A percentile compares a stretch with the other conserved stretches of the same genome.
These are phyloP conservation scores for Fomitiporia mediterranea DNA, from an alignment of 1,284 basidiomycete species.

Conservation along the genomic window DNA sequence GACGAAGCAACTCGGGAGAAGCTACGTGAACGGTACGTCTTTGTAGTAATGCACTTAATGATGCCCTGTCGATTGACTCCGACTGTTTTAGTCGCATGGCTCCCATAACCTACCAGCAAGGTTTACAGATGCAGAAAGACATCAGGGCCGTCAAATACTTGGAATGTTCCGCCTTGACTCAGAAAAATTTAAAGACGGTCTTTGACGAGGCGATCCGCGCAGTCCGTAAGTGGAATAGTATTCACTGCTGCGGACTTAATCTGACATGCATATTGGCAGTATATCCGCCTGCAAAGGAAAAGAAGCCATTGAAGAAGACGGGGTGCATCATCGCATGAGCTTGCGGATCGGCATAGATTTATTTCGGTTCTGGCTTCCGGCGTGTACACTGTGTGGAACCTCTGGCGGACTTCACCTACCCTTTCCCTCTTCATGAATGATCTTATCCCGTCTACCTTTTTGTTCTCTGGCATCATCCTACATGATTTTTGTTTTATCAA, in stretches of 20 bases:
- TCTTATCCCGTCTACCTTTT: constrained; percentile 7
- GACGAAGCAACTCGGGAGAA: constrained; percentile 90
- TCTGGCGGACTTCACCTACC: not conserved
- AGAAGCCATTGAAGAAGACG: constrained; percentile 39
- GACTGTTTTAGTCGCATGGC: constrained; percentile 73
- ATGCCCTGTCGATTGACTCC: not conserved
- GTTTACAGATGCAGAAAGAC: constrained; percentile 87
- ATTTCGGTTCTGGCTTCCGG: constrained; percentile 1
- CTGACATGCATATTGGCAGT: constrained; percentile 41
- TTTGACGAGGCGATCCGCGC: constrained; percentile 96
- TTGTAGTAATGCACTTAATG: not conserved
- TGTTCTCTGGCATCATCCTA: constrained; percentile 13
- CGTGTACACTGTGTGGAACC: constrained; percentile 7
- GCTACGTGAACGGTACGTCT: constrained; percentile 77
- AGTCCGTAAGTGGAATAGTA: constrained; percentile 63
- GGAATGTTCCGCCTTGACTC: constrained; percentile 96
- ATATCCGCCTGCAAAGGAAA: constrained; percentile 65
- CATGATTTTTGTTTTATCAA: constrained; percentile 15
- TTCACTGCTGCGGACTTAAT: constrained; percentile 13
- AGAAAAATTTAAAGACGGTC: constrained; percentile 95
- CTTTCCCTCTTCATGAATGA: constrained; percentile 5
- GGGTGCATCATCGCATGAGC: constrained; percentile 70
- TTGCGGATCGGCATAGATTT: constrained; percentile 15
- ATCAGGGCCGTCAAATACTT: constrained; percentile 96
- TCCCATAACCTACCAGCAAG: constrained; percentile 90